These are phyloP conservation scores for Linum trigynum DNA, from an alignment of 345 rosid genomes.

Conservation along the genomic window DNA sequence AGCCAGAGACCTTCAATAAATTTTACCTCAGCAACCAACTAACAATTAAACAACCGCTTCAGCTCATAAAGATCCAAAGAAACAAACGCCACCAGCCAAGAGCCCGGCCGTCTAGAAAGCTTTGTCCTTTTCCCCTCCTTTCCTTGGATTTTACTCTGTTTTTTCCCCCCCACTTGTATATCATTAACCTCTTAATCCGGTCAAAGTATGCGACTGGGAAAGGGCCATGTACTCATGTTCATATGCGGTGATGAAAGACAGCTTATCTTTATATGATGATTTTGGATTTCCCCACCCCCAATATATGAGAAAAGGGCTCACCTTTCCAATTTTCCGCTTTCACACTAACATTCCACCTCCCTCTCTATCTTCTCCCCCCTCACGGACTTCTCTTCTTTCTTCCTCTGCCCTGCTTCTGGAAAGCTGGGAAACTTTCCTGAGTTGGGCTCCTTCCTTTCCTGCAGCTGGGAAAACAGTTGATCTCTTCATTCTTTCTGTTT, in stretches of 20 bases:
- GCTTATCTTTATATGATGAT: constrained; percentile 11
- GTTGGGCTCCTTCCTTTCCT: neutral
- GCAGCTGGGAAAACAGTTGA: neutral
- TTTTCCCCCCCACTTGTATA: neutral
- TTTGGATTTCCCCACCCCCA: too few relatives aligned
- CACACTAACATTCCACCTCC: neutral
- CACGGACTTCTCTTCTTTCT: neutral
- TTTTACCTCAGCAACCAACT: constrained; percentile 18
- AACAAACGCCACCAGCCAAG: constrained; percentile 13
- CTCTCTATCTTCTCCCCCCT: neutral
- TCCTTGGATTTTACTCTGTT: neutral
- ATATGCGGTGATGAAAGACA: constrained; percentile 10
- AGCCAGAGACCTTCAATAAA: constrained; percentile 2
- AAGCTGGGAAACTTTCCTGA: neutral
- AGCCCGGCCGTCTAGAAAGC: neutral
- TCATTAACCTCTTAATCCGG: constrained; percentile 6
- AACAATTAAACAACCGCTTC: neutral
- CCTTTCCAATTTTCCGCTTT: constrained; percentile 12
- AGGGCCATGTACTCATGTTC: constrained; percentile 1
- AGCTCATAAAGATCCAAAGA: neutral
- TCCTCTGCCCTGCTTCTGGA: neutral
- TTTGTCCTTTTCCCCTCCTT: neutral
- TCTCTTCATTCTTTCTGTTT: neutral
- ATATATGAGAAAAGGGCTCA: constrained; percentile 7
- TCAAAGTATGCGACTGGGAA: constrained; percentile 22